A percentile compares a stretch with the other conserved stretches of the same genome.
phyloP scores from a whole-genome alignment of 2,329 filamentous ascomycete genomes.

The Pyrenochaeta sp. region DNA sequence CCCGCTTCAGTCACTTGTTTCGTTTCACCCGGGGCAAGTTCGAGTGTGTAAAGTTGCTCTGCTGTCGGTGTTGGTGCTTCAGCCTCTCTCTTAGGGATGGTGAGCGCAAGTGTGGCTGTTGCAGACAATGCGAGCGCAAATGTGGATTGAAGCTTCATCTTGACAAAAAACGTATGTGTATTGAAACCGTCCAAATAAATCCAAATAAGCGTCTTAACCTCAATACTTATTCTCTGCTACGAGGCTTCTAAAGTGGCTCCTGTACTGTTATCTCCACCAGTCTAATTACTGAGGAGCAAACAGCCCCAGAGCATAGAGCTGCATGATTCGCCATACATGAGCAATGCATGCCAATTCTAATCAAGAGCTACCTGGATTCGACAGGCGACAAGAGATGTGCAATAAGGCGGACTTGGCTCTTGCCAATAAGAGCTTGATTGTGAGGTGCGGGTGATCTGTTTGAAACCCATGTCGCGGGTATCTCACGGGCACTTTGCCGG shows the following conservation, averaged over 20 bases:
- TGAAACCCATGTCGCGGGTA: slow-evolving; percentile 9
- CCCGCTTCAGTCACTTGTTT: slow-evolving; percentile 21
- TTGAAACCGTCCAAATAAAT: not conserved
- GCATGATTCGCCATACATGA: slow-evolving; percentile 3
- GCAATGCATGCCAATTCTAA: not conserved
- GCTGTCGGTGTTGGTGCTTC: not conserved
- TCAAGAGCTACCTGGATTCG: slow-evolving; percentile 6
- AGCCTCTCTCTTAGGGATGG: slow-evolving; percentile 3
- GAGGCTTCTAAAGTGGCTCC: not conserved
- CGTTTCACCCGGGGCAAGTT: slow-evolving; percentile 23
- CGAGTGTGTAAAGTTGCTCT: slow-evolving; percentile 20
- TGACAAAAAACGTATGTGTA: not conserved
- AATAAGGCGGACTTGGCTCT: slow-evolving; percentile 21
- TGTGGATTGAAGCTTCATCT: slow-evolving; percentile 15
- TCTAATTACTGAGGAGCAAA: not conserved
- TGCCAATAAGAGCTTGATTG: slow-evolving; percentile 17
- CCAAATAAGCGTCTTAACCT: too few species aligned
- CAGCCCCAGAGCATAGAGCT: not conserved
- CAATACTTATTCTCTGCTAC: not conserved
- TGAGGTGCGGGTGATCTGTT: slow-evolving; percentile 13
- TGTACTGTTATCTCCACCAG: not conserved
- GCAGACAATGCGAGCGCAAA: slow-evolving; percentile 12
- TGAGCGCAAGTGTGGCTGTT: slow-evolving; percentile 8
- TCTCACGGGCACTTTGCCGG: slow-evolving; percentile 9
- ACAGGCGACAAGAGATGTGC: slow-evolving; percentile 18